Conservation (phyloP, 306 rosid species). For the Myrica gale region DNA sequence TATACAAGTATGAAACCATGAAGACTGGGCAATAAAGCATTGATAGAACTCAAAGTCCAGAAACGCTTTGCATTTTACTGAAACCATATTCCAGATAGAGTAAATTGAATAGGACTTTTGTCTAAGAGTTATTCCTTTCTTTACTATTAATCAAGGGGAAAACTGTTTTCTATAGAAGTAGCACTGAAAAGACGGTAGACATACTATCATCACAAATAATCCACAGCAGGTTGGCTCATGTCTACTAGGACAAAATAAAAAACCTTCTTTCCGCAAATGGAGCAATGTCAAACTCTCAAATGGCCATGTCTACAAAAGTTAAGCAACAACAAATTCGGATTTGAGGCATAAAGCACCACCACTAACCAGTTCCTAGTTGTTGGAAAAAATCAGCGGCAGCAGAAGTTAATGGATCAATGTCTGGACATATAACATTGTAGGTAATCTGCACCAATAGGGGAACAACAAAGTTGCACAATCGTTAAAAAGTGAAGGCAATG, state of each 20-base stretch:
- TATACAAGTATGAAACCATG: neutral
- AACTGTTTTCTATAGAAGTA: neutral
- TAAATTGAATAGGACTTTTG: neutral
- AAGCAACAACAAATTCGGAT: constrained; percentile 20
- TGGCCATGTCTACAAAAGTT: constrained; percentile 9
- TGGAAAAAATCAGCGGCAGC: constrained; percentile 97
- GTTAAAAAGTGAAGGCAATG: constrained; percentile 20
- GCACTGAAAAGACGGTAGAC: neutral
- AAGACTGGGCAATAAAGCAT: neutral
- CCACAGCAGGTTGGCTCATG: neutral
- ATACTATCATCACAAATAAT: neutral
- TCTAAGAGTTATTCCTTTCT: neutral
- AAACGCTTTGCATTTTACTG: neutral
- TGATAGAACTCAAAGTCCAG: neutral
- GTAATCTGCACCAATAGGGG: constrained; percentile 66
- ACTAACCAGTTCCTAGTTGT: constrained; percentile 94
- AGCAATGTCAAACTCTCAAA: constrained; percentile 16
- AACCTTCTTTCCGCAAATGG: neutral
- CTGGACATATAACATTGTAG: constrained; percentile 84
- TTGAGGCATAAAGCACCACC: constrained; percentile 18
- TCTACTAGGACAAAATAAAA: neutral
- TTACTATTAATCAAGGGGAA: neutral
- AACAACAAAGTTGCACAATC: constrained; percentile 11
- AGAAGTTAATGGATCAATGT: constrained; percentile 88
- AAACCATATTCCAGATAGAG: neutral